Percentiles rank a stretch among this genome's conserved stretches.
Evolutionary conservation across 495 filamentous ascomycete genomes (phyloP).

Genomic region (Extremus antarcticus): DNA sequence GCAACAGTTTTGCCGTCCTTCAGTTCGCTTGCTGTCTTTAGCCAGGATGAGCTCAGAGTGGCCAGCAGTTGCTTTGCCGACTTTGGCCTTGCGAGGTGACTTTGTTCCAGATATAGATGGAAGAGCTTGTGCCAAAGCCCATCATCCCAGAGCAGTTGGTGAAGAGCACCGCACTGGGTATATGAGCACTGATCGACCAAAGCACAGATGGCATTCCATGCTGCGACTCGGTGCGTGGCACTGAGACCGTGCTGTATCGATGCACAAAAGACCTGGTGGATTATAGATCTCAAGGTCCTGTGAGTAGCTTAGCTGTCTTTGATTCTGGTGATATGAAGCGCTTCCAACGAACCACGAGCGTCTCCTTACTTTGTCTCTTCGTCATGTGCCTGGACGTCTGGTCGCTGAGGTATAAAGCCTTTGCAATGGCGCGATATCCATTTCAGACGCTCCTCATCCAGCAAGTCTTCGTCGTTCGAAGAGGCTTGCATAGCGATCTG

Average conservation of each 20-base stretch:
- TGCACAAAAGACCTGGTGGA: neutral
- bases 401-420: neutral
- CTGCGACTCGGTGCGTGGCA: slow-evolving; percentile 27
- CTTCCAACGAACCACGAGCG: neutral
- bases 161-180: slow-evolving; percentile 30
- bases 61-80: slow-evolving; percentile 60
- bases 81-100: slow-evolving; percentile 61
- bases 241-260: neutral
- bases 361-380: slow-evolving; percentile 18
- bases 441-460: slow-evolving; percentile 9
- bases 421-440: slow-evolving; percentile 1
- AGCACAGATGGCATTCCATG: slow-evolving; percentile 28
- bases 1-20: neutral
- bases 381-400: neutral
- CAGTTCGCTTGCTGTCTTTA: neutral
- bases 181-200: slow-evolving; percentile 24
- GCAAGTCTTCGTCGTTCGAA: neutral
- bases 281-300: neutral
- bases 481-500: no score
- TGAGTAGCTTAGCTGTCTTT: neutral
- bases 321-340: neutral
- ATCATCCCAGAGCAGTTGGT: slow-evolving; percentile 27
- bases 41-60: slow-evolving; percentile 6
- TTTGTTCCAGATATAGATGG: slow-evolving; percentile 60
- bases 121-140: slow-evolving; percentile 49